Conservation (phyloP, 352 stramenopile genomes). For the Aphanomyces cochlioides region DNA sequence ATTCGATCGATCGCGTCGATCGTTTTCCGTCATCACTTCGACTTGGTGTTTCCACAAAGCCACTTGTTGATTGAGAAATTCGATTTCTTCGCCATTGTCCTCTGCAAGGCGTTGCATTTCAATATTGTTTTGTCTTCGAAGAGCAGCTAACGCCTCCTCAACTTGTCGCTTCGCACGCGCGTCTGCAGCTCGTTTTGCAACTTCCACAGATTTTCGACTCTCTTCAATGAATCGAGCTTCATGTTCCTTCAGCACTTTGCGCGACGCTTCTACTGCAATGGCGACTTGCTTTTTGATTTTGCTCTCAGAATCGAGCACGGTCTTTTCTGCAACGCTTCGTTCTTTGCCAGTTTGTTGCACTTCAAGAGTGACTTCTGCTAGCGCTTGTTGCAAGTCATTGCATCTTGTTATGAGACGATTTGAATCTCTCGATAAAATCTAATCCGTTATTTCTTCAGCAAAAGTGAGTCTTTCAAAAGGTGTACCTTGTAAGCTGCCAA, state of each 20-base stretch:
- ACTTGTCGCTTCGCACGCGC: slow-evolving; percentile 51
- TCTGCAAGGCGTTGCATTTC: slow-evolving; percentile 77
- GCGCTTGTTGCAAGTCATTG: slow-evolving; percentile 16
- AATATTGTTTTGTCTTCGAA: slow-evolving; percentile 61
- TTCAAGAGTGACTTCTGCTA: neutral
- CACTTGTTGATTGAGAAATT: slow-evolving; percentile 76
- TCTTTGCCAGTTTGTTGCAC: slow-evolving; percentile 28
- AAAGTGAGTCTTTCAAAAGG: neutral
- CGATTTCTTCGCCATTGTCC: slow-evolving; percentile 77
- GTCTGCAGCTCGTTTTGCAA: slow-evolving; percentile 52
- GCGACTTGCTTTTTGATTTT: slow-evolving; percentile 50
- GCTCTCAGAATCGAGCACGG: slow-evolving; percentile 37
- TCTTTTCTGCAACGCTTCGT: slow-evolving; percentile 31
- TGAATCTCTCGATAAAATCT: neutral
- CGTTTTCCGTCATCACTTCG: slow-evolving; percentile 74
- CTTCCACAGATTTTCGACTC: slow-evolving; percentile 75
- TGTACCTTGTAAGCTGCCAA: slow-evolving; percentile 3
- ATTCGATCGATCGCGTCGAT: slow-evolving; percentile 62
- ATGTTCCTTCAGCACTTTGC: slow-evolving; percentile 51
- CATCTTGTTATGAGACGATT: neutral
- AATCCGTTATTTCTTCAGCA: neutral
- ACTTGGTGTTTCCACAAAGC: slow-evolving; percentile 80
- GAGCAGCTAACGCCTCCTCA: slow-evolving; percentile 47
- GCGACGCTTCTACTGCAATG: slow-evolving; percentile 43
- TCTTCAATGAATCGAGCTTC: slow-evolving; percentile 68